Base-by-base conservation (phyloP, 1,139 yeast species). In the Starmera stellimalicola region DNA sequence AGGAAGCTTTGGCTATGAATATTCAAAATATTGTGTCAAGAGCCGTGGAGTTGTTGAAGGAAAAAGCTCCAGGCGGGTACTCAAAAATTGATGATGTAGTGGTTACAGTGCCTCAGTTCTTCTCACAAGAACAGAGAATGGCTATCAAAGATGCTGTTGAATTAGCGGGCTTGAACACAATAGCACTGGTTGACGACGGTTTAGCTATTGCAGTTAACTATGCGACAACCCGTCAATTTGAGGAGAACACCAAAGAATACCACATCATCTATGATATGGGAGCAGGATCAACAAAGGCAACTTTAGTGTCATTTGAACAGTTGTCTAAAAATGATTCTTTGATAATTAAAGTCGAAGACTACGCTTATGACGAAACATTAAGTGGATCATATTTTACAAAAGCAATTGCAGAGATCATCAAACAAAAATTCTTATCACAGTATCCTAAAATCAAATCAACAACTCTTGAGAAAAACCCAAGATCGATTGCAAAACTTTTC, bases 201-300 rank as follows among this genome's bases (percentile, higher is more conserved):
- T 63, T 85, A 14, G 88, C 97, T 2, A 91, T 85, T 16, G 95
- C 95, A 1, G 62, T 84, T 32, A 85, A 87, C 52, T 87, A 75
- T 53, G 73, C 70, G 2, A 46, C 60, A n/a, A 61, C 56, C 30
- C 54, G 39, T 8, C 51, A 52, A 12, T 52, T 58, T 34, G 65
- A 65, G 14, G 58, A 66, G 24, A 66, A 63, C 4, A 55, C 55
- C 11, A 62, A 65, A 33, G 75, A 77, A 46, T 72, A 78, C 49
- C 84, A 82, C 50, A 55, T 87, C 34, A 70, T 93, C 22, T 85
- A 78, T 55, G 98, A 91, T 54, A 73, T 82, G 70, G 99, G 99
- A 33, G 93, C 95, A 3, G 94, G 95, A 1, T 77, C 94, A 1
- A 82, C 94, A 1, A 74, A 78, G 37, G 94, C 95, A 3, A 81